Evolutionary conservation across 208 protist species (phyloP), one percentile per base, ranked within the genome.

Genomic region (Leishmania lainsoni): DNA sequence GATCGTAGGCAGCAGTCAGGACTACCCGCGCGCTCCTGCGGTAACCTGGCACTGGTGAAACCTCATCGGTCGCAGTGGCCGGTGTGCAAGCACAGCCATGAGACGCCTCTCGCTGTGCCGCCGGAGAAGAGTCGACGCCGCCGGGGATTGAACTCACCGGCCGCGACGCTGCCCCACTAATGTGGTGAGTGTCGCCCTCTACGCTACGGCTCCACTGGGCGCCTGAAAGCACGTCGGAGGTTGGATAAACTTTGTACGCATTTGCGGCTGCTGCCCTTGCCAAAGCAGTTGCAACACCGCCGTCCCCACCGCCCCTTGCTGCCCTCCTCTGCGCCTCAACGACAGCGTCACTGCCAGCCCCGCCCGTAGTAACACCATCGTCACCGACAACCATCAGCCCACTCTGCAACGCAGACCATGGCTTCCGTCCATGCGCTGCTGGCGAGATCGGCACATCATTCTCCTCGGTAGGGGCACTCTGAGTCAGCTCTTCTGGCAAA

Each of bases 181-280:
- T 63, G 9, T 17, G 48, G 14, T 12, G 48, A 52, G 10, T 6
- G 72, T 35, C 17, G 35, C 54, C 49, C n/a, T 45, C 39, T 3
- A 3, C 74, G 17, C 14, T 51, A 8, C 22, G 26, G 35, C 26
- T 4, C 0, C 56, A 56, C 39, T 63, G 76, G 9, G 48, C 76
- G 1, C 76, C 72, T 16, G 82, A 69, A 61, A 81, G 77, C 26
- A 79, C 29, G 20, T 75, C 61, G 32, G 77, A 78, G 32, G 74
- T 85, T 0, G 82, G 76, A n/a, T 81, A 42, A 6, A 66, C 45
- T 0, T 56, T 32, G 61, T 69, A 75, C 42, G 71, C 45, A 17
- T 20, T 61, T 39, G 26, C 35, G 10, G 61, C 76, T 54, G 52
- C 75, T 0, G 58, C 75, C 26, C 16, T 14, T 52, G 58, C 59